phyloP scores from a whole-genome alignment of 768 basidiomycete genomes.

The Lepiota brunneoincarnata region DNA sequence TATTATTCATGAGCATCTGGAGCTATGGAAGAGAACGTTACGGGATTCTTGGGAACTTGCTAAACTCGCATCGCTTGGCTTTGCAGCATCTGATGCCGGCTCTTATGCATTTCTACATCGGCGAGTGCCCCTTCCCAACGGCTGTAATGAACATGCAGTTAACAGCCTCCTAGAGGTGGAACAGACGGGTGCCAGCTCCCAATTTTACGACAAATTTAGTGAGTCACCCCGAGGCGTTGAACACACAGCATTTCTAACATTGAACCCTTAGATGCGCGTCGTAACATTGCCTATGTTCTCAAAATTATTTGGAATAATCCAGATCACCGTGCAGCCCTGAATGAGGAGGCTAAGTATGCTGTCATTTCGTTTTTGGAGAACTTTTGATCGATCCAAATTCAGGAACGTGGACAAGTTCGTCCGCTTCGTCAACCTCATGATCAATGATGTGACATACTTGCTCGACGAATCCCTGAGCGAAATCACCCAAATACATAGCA shows the following conservation, averaged over 20 bases:
- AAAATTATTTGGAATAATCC: conserved; percentile 93
- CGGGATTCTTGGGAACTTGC: conserved; percentile 76
- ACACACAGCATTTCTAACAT: background rate
- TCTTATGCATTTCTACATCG: conserved; percentile 92
- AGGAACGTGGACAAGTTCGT: conserved; percentile 93
- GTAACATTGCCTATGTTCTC: conserved; percentile 85
- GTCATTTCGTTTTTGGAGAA: background rate
- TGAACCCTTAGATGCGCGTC: conserved; percentile 36
- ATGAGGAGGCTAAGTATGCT: conserved; percentile 67
- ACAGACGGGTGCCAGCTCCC: conserved; percentile 94
- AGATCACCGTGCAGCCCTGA: conserved; percentile 82
- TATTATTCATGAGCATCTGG: conserved; percentile 71
- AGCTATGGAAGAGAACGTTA: conserved; percentile 61
- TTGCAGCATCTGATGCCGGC: conserved; percentile 88
- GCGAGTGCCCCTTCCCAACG: conserved; percentile 37
- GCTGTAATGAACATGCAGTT: background rate
- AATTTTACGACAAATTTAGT: conserved; percentile 99
- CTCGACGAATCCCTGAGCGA: conserved; percentile 95
- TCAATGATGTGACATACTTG: conserved; percentile 98
- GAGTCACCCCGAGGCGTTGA: conserved; percentile 26
- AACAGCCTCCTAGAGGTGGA: conserved; percentile 73
- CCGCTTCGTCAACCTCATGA: conserved; percentile 94
- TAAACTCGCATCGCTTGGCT: conserved; percentile 84
- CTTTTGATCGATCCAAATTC: conserved; percentile 4
- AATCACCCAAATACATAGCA: conserved; percentile 81